Evolutionary conservation across 257 asterid species (phyloP), one percentile per base, ranked within the genome.

Genomic region (Solanum neorickii): DNA sequence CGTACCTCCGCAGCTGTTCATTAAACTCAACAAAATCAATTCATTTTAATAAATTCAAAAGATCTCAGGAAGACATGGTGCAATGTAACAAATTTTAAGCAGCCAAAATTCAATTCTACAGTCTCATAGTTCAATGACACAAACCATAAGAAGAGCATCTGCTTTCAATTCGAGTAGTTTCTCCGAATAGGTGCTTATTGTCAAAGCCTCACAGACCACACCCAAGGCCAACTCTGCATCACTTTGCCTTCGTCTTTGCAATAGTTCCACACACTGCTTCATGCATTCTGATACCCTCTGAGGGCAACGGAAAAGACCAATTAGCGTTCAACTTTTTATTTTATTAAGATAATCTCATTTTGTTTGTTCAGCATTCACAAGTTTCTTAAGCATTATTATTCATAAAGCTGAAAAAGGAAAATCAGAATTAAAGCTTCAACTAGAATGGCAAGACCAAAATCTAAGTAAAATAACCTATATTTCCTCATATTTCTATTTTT

Each of bases 91-190:
- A 82, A 27, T 46, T 9, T 82, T 82, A 82, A 18, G 85, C 44
- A 82, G 31, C 8, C 46, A 49, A 80, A 80, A 82, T 29, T 47
- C 42, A 82, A 49, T 29, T 29, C 87, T 65, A 20, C 46, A 85
- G 59, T 87, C 87, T 88, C 90, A 86, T 65, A 59, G 72, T 86
- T 76, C 56, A 85, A 41, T 52, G 86, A 86, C 74, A 85, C 94
- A 86, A 89, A 97, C 99, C 99, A 89, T 89, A 88, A 95, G 92
- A 93, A 97, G 97, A 91, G 96, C 94, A 83, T 93, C 95, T 86
- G 91, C 99, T 91, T 97, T 97, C 94, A 90, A 92, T 88, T 95
- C 96, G 87, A 96, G 93, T 85, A 97, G 89, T 72, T 89, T 90
- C 78, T 91, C 96, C 11, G 98, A 93, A 83, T 87, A 91, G 84